These are phyloP conservation scores for Trichoderma hamatum DNA, from an alignment of 2,329 filamentous ascomycete genomes.

Conservation along the genomic window DNA sequence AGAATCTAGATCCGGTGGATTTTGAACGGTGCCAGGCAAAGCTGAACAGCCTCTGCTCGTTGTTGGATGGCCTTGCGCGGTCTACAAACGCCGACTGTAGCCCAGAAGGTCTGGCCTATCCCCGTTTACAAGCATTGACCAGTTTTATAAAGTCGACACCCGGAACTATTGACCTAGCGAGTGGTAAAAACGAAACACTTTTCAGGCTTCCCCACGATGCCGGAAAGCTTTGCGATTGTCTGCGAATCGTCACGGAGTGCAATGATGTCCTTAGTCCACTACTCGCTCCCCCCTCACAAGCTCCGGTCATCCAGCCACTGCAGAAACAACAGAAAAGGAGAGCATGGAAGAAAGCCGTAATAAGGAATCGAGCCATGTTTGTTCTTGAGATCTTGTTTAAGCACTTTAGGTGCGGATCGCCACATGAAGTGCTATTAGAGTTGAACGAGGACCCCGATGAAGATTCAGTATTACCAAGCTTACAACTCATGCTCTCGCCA, in stretches of 20 bases:
- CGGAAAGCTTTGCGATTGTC: not conserved
- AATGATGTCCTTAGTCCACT: not conserved
- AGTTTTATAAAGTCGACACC: not conserved
- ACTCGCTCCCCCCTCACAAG: not conserved
- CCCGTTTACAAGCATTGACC: not conserved
- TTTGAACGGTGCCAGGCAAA: not conserved
- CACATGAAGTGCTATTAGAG: not conserved
- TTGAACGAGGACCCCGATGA: not conserved
- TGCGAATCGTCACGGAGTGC: not conserved
- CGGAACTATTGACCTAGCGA: not conserved
- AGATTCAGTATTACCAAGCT: not conserved
- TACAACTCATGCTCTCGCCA: not conserved
- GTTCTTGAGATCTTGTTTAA: constrained; percentile 12
- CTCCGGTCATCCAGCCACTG: not conserved
- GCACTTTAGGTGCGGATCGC: not conserved
- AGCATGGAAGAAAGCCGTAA: constrained; percentile 23
- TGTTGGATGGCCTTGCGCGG: not conserved
- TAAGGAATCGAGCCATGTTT: constrained; percentile 1
- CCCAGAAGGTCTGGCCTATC: not conserved
- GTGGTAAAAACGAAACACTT: not conserved
- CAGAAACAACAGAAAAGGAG: not conserved
- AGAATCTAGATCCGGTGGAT: not conserved
- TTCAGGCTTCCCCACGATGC: not conserved
- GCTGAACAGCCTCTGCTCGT: not conserved
- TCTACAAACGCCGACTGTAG: too few species aligned